These are phyloP conservation scores for Jimgerdemannia lactiflua DNA, from an alignment of 192 early-diverging fungal genomes.

Conservation along the genomic window DNA sequence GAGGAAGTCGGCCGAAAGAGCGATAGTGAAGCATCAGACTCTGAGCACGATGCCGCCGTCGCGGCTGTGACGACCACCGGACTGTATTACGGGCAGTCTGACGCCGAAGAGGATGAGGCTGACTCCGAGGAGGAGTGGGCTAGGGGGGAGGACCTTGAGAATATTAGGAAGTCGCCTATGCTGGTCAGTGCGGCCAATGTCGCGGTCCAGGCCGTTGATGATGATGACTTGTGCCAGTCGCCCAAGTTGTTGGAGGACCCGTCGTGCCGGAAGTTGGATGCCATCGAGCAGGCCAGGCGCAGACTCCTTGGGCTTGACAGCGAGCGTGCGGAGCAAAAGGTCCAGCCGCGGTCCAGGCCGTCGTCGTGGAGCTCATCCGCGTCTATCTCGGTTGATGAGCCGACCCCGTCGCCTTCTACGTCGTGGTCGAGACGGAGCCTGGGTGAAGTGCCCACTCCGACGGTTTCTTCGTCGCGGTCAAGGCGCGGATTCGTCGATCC, in stretches of 20 bases:
- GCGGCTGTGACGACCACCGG: neutral
- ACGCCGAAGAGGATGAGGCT: neutral
- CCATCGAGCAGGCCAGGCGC: neutral
- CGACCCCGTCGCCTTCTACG: too few relatives aligned
- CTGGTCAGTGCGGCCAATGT: neutral
- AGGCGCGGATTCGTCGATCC: too few relatives aligned
- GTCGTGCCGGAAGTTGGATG: neutral
- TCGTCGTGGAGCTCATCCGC: neutral
- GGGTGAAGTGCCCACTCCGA: too few relatives aligned
- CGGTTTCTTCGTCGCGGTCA: too few relatives aligned
- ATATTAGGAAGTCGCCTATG: too few relatives aligned
- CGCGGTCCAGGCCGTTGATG: neutral
- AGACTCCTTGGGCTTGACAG: neutral
- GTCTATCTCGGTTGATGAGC: too few relatives aligned
- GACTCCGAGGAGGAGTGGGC: too few relatives aligned
- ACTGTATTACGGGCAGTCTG: too few relatives aligned
- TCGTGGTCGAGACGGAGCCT: too few relatives aligned
- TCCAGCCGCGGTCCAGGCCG: neutral
- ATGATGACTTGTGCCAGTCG: neutral
- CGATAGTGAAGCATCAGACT: neutral
- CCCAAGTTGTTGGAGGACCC: neutral
- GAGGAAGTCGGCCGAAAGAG: neutral
- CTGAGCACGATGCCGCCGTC: neutral
- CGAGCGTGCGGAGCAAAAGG: too few relatives aligned
- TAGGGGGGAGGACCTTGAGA: too few relatives aligned